Evolutionary conservation across 805 yeast species (phyloP), one percentile per base, ranked within the genome.

Genomic region (Lipomyces starkeyi): DNA sequence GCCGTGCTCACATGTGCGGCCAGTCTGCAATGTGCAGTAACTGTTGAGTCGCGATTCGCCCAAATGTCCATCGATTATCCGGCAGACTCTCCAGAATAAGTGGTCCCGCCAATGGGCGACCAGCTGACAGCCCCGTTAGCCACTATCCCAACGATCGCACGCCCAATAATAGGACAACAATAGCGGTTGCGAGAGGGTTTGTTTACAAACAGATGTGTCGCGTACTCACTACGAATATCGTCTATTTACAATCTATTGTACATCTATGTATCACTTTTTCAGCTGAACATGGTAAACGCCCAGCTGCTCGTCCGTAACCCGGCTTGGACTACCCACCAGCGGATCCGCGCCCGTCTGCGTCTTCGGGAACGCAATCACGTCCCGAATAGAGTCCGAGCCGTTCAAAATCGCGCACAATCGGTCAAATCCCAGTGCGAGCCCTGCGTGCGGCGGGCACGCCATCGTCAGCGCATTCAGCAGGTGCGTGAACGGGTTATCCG

Each of bases 371-470:
- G 98, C 97, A 68, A 95, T 89, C 2, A 95, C 98, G 76, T 95
- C 98, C 72, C 97, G 81, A 43, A 95, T 93, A 70, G 91, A 91
- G 3, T 82, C 75, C 22, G 89, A 83, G 0, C 92, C 95, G n/a
- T 88, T 78, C 40, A 94, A 76, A 94, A 94, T 92, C 0, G 99
- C 95, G 74, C 96, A 88, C 82, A 95, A 81, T 70, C 99, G 82
- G 77, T 95, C 99, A 73, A 95, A 91, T 0, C 99, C 99, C 47
- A 95, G 82, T 0, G 99, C 99, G 52, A 95, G 82, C 0, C 99
- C 99, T 1, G 98, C 97, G 79, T 95, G 99, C 0, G 99, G 99
- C 0, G 99, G 99, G 75, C 98, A 92, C 0, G 99, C 99, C 80
- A 90, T 86, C 29, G 86, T 86, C 64, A 95, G 85, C 0, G 97